phyloP scores from a whole-genome alignment of 768 basidiomycete species.

The Suillus luteus region DNA sequence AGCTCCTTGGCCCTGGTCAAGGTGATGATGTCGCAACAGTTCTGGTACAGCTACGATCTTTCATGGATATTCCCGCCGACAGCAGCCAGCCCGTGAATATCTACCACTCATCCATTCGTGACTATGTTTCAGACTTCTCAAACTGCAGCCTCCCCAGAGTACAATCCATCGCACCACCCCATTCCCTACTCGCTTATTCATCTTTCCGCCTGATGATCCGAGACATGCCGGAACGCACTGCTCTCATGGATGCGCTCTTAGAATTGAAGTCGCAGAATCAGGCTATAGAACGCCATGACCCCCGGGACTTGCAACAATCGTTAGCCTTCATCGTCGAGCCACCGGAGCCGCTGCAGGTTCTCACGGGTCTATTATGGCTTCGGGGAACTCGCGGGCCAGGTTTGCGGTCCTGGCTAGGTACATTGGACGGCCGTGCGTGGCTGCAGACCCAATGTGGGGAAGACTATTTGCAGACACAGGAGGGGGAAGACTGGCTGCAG shows the following conservation, averaged over 20 bases:
- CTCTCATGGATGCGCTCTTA: background rate
- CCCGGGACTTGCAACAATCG: background rate
- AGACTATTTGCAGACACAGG: background rate
- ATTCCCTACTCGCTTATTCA: background rate
- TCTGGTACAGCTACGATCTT: too few species aligned
- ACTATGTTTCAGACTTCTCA: too few species aligned
- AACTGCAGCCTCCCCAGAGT: too few species aligned
- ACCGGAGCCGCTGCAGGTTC: background rate
- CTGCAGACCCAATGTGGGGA: background rate
- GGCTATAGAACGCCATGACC: background rate
- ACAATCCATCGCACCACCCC: background rate
- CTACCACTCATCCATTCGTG: too few species aligned
- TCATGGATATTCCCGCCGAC: too few species aligned
- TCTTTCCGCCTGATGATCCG: background rate
- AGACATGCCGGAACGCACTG: background rate
- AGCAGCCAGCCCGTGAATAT: too few species aligned
- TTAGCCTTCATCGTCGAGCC: background rate
- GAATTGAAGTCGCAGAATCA: background rate
- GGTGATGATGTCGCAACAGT: too few species aligned
- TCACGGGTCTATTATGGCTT: background rate
- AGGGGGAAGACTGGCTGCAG: background rate
- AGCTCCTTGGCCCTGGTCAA: too few species aligned
- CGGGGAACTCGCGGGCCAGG: background rate
- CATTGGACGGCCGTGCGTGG: background rate
- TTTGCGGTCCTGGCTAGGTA: background rate